Evolutionary conservation across 1,139 yeast genomes (phyloP).

Genomic region (Sugiyamaella neomexicana): DNA sequence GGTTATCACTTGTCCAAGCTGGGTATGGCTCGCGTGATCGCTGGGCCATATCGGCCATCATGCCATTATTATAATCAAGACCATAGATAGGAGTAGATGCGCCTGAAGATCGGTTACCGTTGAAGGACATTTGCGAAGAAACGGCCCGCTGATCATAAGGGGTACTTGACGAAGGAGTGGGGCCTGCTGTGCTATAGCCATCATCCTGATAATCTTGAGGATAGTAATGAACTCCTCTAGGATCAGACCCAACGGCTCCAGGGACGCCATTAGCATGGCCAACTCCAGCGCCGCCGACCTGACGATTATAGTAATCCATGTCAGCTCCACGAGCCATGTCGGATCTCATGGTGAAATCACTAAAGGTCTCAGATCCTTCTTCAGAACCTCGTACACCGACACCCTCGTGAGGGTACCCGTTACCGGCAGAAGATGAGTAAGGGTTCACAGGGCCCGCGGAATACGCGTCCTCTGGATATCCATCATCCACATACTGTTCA

Average conservation of each 20-base stretch:
- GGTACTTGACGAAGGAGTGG: constrained; percentile 15
- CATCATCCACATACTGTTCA: constrained; percentile 40
- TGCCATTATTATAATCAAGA: constrained; percentile 65
- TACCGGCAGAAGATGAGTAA: constrained; percentile 35
- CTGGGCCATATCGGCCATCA: constrained; percentile 45
- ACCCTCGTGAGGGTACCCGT: constrained; percentile 32
- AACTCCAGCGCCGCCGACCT: constrained; percentile 30
- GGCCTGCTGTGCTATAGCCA: constrained; percentile 29
- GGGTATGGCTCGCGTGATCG: constrained; percentile 78
- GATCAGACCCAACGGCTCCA: constrained; percentile 29
- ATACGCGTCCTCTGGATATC: constrained; percentile 41
- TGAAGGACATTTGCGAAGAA: constrained; percentile 54
- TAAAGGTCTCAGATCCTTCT: constrained; percentile 45
- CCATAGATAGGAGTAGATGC: constrained; percentile 97
- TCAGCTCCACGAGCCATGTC: constrained; percentile 44
- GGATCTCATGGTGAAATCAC: constrained; percentile 48
- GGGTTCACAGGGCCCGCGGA: constrained; percentile 39
- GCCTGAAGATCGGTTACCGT: constrained; percentile 85
- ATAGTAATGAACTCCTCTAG: constrained; percentile 42
- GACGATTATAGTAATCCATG: constrained; percentile 42
- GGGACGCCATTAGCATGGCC: neutral
- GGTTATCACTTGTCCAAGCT: constrained; percentile 93
- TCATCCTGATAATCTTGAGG: constrained; percentile 39
- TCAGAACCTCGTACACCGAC: constrained; percentile 37
- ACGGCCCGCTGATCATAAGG: constrained; percentile 29